phyloP scores from a whole-genome alignment of 163 green algal species.

The Coccomyxa subellipsoidea region DNA sequence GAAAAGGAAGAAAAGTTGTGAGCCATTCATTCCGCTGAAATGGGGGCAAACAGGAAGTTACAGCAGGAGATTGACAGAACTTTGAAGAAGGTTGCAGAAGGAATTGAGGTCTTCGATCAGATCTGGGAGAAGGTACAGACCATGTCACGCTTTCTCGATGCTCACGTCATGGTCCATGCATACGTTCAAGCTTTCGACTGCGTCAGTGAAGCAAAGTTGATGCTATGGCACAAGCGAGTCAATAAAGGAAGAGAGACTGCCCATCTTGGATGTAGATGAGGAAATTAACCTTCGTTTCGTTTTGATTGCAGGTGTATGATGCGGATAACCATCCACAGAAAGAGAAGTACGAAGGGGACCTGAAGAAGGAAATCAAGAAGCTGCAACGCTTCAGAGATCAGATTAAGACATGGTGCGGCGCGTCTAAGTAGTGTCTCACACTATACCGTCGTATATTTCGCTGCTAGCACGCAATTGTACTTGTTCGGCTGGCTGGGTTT shows the following conservation, averaged over 20 bases:
- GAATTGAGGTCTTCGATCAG: slow-evolving; percentile 90
- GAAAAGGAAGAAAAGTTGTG: background rate
- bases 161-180: too few relatives aligned
- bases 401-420: slow-evolving; percentile 92
- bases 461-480: too few relatives aligned
- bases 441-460: too few relatives aligned
- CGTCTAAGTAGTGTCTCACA: too few relatives aligned
- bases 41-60: slow-evolving; percentile 54
- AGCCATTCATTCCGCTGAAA: background rate
- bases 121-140: slow-evolving; percentile 89
- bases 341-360: slow-evolving; percentile 95
- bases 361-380: slow-evolving; percentile 99
- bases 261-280: too few relatives aligned
- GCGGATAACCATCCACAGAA: slow-evolving; percentile 87
- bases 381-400: slow-evolving; percentile 94
- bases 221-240: too few relatives aligned
- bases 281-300: too few relatives aligned
- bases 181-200: too few relatives aligned
- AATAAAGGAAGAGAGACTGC: too few relatives aligned
- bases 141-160: background rate
- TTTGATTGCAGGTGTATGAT: slow-evolving; percentile 79
- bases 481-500: too few relatives aligned
- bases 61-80: slow-evolving; percentile 92
- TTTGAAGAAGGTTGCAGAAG: slow-evolving; percentile 95
- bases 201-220: too few relatives aligned